Base-by-base conservation (phyloP, 345 rosid species). In the Eutrema japonicum region DNA sequence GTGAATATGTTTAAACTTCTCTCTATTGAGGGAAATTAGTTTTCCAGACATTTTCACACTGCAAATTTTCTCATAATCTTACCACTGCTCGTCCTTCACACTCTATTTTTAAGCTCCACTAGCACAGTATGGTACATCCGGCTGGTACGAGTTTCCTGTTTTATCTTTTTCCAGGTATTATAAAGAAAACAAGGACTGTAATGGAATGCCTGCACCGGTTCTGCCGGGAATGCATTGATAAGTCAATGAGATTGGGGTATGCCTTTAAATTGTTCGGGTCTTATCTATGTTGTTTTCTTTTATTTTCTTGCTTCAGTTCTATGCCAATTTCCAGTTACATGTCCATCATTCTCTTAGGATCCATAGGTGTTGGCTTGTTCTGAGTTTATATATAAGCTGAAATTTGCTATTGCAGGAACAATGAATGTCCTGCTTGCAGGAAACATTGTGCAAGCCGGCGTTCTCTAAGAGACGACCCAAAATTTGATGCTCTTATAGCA, bases 371-470 rank as follows among this genome's bases (percentile, higher is more conserved):
- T 78, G 30, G 75, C 54, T 53, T 13, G 33, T 70, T 70, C 12
- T 64, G 71, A 53, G 76, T 48, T 50, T 41, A 46, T 55, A 46
- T 55, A 13, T 26, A 7, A 38, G 40, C 14, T 22, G 33, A 48
- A 18, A 29, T 22, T 22, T 71, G 50, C 50, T 66, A 18, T 54
- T 80, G 76, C 77, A 91, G 97, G 79, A 89, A 85, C 81, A 91
- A 91, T 12, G 95, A 87, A 68, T 91, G 97, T 69, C 97, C 97
- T 37, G 95, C 97, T 74, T 91, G 97, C 82, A 89, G 91, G 49
- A 85, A 83, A 0, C 93, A 83, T 78, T 89, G 97, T 69, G 92
- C 95, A 53, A 87, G 91, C 60, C 91, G 96, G 35, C 89, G 95
- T 66, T 87, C 97, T 80, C 72, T 89, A 60, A 86, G 97, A 81